Percentiles rank a stretch among this genome's conserved stretches.
Conservation (phyloP, 768 basidiomycete genomes). For the Zangia roseola region DNA sequence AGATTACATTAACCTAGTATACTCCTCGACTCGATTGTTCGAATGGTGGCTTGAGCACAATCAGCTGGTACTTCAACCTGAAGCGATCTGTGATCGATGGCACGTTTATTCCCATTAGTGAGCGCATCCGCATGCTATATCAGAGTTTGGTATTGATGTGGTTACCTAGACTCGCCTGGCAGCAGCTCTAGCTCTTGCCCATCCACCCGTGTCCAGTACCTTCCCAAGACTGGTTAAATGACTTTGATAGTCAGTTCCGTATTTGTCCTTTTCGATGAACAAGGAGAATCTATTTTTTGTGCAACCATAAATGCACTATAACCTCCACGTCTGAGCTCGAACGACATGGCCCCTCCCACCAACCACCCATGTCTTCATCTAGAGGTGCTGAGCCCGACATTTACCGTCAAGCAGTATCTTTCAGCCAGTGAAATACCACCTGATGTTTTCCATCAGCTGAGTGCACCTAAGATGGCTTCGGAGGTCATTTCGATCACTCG, state of each 20-base stretch:
- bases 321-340: background rate
- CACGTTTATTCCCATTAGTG: slow-evolving; percentile 58
- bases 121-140: slow-evolving; percentile 10
- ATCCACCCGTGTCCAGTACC: slow-evolving; percentile 56
- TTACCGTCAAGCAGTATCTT: slow-evolving; percentile 44
- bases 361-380: slow-evolving; percentile 48
- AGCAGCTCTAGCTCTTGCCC: slow-evolving; percentile 46
- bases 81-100: slow-evolving; percentile 68
- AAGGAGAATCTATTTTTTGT: background rate
- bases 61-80: slow-evolving; percentile 65
- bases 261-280: background rate
- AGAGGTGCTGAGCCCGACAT: slow-evolving; percentile 41
- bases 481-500: slow-evolving; percentile 56
- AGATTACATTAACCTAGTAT: slow-evolving; percentile 32
- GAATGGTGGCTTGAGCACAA: slow-evolving; percentile 37
- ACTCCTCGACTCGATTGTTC: slow-evolving; percentile 50
- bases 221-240: slow-evolving; percentile 42
- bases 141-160: slow-evolving; percentile 1
- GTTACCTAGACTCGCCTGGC: too few species aligned
- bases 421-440: slow-evolving; percentile 34
- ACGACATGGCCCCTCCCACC: slow-evolving; percentile 42
- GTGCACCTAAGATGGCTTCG: slow-evolving; percentile 28
- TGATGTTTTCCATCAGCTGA: slow-evolving; percentile 23
- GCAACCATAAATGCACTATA: background rate
- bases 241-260: background rate